Base-by-base conservation (phyloP, 306 rosid genomes). In the Acacia crassicarpa region DNA sequence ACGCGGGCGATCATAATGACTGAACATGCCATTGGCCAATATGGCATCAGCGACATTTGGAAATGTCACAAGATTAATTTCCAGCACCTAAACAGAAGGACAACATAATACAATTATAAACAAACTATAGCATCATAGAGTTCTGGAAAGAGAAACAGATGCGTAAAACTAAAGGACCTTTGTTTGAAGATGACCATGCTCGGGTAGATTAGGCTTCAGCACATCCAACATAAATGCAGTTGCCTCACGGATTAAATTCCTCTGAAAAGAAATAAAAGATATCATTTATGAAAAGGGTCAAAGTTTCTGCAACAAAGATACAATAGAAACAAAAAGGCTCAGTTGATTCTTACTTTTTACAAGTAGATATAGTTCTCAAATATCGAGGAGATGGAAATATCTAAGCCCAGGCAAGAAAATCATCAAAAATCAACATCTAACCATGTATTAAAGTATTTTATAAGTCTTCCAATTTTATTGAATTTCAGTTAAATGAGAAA, bases 21-120 rank as follows among this genome's bases (percentile, higher is more conserved):
- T 90, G 87, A 94, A 94, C 98, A 94, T 94, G 84, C 98, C 98
- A 86, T 94, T 94, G 61, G 98, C 98, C 82, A 94, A 89, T 83
- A 94, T 92, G 45, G 98, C 98, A 82, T 94, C 98, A 58, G 98
- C 98, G 41, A 94, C 98, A 87, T 94, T 94, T 41, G 98, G 98
- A 84, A 94, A 94, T 35, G 98, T 91, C 83, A 94, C 98, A 73
- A 94, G 90, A 91, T 94, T 94, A 86, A 94, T 94, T 76, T 94
- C 98, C 83, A 94, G 87, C 86, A 94, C 98, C 98, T 94, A 87
- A 84, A 41, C 33, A 73, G 45, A 70, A 33, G 69, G 27, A 77
- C 84, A 83, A 65, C 25, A 49, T 71, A 44, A 80, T 67, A 72
- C 19, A 75, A 35, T 6, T 48, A 69, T 44, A 22, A 49, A 30